Conservation (phyloP, 441 rosid genomes). For the Populus hybrid region DNA sequence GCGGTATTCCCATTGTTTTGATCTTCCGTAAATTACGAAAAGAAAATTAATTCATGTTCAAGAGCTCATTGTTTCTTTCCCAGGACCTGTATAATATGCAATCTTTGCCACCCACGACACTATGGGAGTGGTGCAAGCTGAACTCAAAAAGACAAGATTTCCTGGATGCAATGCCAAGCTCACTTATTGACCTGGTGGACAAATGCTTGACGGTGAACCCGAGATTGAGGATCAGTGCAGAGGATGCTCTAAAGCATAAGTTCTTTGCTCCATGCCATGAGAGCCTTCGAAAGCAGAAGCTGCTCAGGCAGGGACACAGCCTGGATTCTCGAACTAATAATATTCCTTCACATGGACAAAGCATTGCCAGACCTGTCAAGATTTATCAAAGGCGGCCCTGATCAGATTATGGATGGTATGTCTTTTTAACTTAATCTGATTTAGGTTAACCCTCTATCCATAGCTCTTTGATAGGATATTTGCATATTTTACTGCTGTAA, state of each 20-base stretch:
- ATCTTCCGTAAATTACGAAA: not conserved
- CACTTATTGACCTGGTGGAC: conserved; percentile 77
- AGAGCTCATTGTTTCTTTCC: conserved; percentile 6
- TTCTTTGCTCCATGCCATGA: conserved; percentile 62
- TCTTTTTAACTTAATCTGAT: no score
- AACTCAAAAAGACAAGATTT: conserved; percentile 72
- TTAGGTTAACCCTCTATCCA: conserved; percentile 5
- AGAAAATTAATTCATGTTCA: conserved; percentile 1
- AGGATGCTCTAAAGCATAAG: conserved; percentile 84
- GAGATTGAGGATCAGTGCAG: conserved; percentile 74
- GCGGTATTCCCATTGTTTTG: conserved; percentile 38
- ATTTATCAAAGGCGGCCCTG: conserved; percentile 10
- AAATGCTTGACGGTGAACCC: conserved; percentile 92
- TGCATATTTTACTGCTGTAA: not conserved
- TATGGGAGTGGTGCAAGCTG: conserved; percentile 61
- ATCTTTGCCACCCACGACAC: conserved; percentile 37
- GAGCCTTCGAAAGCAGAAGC: conserved; percentile 46
- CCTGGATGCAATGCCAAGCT: conserved; percentile 47
- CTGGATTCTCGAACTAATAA: conserved; percentile 19
- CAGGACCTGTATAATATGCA: conserved; percentile 62
- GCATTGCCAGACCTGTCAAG: conserved; percentile 9
- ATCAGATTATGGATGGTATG: not conserved
- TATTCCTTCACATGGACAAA: conserved; percentile 19
- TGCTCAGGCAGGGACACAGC: conserved; percentile 29
- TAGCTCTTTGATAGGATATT: conserved; percentile 2